Evolutionary conservation across 192 early-diverging fungal genomes (phyloP).

Genomic region (Gamsiella multidivaricata): DNA sequence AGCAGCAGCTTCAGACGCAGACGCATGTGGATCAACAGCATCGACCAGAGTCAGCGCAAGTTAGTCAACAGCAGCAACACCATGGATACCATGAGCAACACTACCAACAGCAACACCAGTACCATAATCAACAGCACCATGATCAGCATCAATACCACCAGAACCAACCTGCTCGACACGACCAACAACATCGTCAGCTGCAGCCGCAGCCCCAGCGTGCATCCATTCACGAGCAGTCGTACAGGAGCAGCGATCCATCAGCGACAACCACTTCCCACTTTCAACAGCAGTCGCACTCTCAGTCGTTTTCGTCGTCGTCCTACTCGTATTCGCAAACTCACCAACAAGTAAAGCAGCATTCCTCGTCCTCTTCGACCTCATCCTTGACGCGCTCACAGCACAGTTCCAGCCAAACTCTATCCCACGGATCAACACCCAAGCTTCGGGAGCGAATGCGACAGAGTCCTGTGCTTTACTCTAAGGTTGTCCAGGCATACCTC

Average conservation of each 20-base stretch:
- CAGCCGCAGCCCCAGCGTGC: slow-evolving; percentile 1
- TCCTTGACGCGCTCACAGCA: slow-evolving; percentile 3
- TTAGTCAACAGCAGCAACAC: slow-evolving; percentile 2
- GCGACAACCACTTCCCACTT: background rate
- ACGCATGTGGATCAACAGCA: background rate
- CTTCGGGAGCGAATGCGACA: slow-evolving; percentile 45
- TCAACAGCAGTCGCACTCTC: background rate
- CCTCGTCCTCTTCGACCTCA: slow-evolving; percentile 13
- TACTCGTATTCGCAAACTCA: background rate
- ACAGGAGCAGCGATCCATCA: background rate
- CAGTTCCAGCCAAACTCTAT: slow-evolving; percentile 7
- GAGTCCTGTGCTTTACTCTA: slow-evolving; percentile 40
- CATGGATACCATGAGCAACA: background rate
- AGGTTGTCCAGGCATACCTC: slow-evolving; percentile 44
- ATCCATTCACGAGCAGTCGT: background rate
- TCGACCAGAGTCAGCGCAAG: too few relatives aligned
- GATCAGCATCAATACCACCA: slow-evolving; percentile 10
- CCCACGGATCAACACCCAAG: slow-evolving; percentile 20
- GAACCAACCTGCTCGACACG: background rate
- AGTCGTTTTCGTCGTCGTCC: background rate
- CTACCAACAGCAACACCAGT: background rate
- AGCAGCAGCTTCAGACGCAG: background rate
- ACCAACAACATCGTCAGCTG: background rate
- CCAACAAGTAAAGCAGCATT: slow-evolving; percentile 16
- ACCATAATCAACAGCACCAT: slow-evolving; percentile 9